Percentiles rank a stretch among this genome's conserved stretches.
phyloP scores from a whole-genome alignment of 176 grass and related monocot species.

The barley (Hordeum vulgare) region MorexV3_pseudomolecules_assembly NC_058519.1:477279773-477280272 shows the following conservation, averaged over 20 bases:
- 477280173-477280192: no score
- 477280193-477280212: no score
- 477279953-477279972: slow-evolving; percentile 16
- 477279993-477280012: neutral
- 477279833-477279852: slow-evolving; percentile 26
- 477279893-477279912: slow-evolving; percentile 24
- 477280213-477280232: no score
- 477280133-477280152: no score
- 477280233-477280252: no score
- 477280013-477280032: neutral
- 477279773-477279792: neutral
- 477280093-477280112: no score
- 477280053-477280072: neutral
- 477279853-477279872: neutral
- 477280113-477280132: no score
- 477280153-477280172: no score
- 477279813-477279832: slow-evolving; percentile 1
- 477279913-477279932: slow-evolving; percentile 21
- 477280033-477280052: neutral
- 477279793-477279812: neutral
- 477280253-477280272: no score
- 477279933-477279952: slow-evolving; percentile 13
- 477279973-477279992: slow-evolving; percentile 4
- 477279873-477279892: slow-evolving; percentile 8
- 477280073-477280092: no score